Conservation (phyloP, 805 yeast genomes). For the Clavispora asparagi region DNA sequence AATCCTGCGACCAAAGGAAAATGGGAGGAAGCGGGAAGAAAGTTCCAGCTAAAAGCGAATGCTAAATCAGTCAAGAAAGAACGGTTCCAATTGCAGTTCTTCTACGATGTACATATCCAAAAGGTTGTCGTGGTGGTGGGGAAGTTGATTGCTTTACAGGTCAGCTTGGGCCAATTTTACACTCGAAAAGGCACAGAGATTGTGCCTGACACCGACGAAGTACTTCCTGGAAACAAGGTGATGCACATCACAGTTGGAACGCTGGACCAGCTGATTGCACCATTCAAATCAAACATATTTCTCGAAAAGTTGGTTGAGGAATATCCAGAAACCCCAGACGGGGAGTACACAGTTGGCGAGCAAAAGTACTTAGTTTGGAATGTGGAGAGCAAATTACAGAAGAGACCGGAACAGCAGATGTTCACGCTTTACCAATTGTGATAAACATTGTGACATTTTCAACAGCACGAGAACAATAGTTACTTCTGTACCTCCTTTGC, state of each 20-base stretch:
- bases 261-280: conserved; percentile 4
- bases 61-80: neutral
- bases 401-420: neutral
- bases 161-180: conserved; percentile 21
- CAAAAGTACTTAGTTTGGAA: neutral
- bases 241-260: conserved; percentile 76
- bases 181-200: neutral
- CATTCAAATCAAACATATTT: conserved; percentile 10
- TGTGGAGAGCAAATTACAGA: neutral
- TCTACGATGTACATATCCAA: conserved; percentile 37
- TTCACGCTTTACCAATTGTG: neutral
- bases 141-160: conserved; percentile 51
- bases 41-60: conserved; percentile 7
- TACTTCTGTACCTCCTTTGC: no score
- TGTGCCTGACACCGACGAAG: neutral
- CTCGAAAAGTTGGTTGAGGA: conserved; percentile 5
- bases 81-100: conserved; percentile 2
- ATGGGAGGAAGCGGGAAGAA: conserved; percentile 12
- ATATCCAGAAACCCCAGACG: conserved; percentile 1
- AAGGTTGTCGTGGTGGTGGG: conserved; percentile 45
- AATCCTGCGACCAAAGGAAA: conserved; percentile 13
- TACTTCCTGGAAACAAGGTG: neutral
- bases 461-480: no score
- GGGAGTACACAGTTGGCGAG: conserved; percentile 1
- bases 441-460: no score